Evolutionary conservation across 169 alveolate species (phyloP), one percentile per base, ranked within the genome.

Genomic region (Plasmodium berghei): DNA sequence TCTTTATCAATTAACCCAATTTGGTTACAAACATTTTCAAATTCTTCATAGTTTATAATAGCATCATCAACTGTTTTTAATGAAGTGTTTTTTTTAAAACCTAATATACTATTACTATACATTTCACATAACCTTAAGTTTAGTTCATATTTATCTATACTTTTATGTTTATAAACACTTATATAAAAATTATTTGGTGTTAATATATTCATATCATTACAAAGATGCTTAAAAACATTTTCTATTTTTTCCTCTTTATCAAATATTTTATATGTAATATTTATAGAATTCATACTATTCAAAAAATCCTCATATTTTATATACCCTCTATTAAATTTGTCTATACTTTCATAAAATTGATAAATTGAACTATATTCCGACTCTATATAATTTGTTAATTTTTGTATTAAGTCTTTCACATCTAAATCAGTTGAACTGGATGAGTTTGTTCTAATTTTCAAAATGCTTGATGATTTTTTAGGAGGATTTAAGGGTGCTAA

Each of bases 261-360:
- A 63, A 86, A 86, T 42, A 70, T 2, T 24, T 86, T 87, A 14
- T 71, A 75, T 34, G 5, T 34, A 40, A 71, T 45, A 86, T 86
- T 70, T 59, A 56, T 54, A 34, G 52, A 58, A 5, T 46, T 42
- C 42, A 86, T 69, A 28, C 26, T 70, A 86, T 59, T 58, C 52
- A 71, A 48, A 52, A 86, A 86, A 64, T 86, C 87, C 24, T 71
- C 49, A 40, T 86, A 86, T 71, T 69, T 86, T 58, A 86, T 72
- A 49, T 86, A 86, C 16, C 91, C 91, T 49, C 40, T 86, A 45
- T 86, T 86, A 54, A 86, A 86, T 63, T 86, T 86, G 49, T 86
- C 91, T 63, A 86, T 71, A 42, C 87, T 46, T 86, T 86, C 87
- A 42, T 86, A 86, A 86, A 86, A 86, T 26, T 86, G 91, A 71